These are phyloP conservation scores for Picea abies DNA, from an alignment of 83 land plant genomes.

Conservation along the genomic window DNA sequence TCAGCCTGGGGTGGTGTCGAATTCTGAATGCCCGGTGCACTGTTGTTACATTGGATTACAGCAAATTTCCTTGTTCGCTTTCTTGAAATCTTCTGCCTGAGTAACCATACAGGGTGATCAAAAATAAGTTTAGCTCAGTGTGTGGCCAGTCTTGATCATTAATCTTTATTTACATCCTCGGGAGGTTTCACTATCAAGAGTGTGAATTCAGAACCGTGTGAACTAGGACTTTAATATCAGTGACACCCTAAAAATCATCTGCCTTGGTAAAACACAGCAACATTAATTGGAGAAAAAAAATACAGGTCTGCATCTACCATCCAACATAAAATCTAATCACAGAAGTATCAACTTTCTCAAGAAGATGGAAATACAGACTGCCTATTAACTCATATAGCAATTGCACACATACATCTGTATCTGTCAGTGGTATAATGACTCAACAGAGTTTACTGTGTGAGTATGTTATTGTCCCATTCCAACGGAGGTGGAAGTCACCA, in stretches of 20 bases:
- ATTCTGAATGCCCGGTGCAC: conserved; percentile 19
- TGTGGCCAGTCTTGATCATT: neutral
- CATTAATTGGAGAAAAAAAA: too few relatives aligned
- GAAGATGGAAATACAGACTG: neutral
- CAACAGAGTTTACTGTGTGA: neutral
- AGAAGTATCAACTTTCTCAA: neutral
- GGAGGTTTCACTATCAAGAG: neutral
- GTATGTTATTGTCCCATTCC: too few relatives aligned
- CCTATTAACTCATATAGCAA: neutral
- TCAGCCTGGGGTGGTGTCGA: conserved; percentile 20
- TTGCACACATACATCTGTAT: neutral
- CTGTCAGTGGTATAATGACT: neutral
- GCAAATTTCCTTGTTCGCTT: conserved; percentile 23
- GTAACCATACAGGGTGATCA: neutral
- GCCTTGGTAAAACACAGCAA: neutral
- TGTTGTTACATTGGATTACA: conserved; percentile 23
- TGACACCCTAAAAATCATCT: neutral
- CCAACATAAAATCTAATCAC: neutral
- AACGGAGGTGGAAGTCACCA: too few relatives aligned
- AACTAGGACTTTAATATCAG: neutral
- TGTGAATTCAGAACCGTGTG: neutral
- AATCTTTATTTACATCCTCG: neutral
- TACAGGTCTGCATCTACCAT: neutral
- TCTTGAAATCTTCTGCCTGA: conserved; percentile 27
- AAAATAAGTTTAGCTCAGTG: neutral